Evolutionary conservation across 1,284 basidiomycete genomes (phyloP), one percentile per base, ranked within the genome.

Genomic region (Apiotrichum siamense): DNA sequence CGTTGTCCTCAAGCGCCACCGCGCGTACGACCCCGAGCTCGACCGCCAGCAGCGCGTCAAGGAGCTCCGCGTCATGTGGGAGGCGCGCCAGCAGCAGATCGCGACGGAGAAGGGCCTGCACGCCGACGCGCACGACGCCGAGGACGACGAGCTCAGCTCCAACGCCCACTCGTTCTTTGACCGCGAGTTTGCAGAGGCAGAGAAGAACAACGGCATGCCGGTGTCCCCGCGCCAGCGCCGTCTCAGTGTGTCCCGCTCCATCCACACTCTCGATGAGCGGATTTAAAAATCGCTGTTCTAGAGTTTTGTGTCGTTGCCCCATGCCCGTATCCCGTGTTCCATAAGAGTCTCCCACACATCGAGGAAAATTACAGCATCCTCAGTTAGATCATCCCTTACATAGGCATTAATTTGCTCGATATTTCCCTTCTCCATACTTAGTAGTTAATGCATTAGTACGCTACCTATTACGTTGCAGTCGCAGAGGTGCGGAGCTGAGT

Each of bases 21-120:
- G 66, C 20, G 63, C 74, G 46, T 79, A 80, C 68, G 75, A 80
- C 63, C 72, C 79, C 17, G 77, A 75, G 54, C 69, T 75, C 46
- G 79, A 80, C 67, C 61, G 72, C 29, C 63, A 74, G 61, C 69
- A 71, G 55, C 75, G 77, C 64, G 72, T 77, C 40, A 69, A 72
- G 35, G 78, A 80, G 68, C 65, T 80, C n/a, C 69, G 75, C 40
- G 65, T 63, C 49, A 63, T 76, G 41, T 79, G 75, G 54, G 63
- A 70, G 60, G 59, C 60, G 24, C 66, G 63, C 57, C 55, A 59
- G 56, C 49, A 52, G 52, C 44, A 39, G 44, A 29, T 55, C 44
- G 44, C 44, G 24, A 52, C 53, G 26, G 63, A 65, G 55, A 51
- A 61, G 44, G 57, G 56, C 32, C 50, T 33, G 43, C 39, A 26